phyloP scores from a whole-genome alignment of 352 stramenopile species.

The Thraustotheca clavata region DNA sequence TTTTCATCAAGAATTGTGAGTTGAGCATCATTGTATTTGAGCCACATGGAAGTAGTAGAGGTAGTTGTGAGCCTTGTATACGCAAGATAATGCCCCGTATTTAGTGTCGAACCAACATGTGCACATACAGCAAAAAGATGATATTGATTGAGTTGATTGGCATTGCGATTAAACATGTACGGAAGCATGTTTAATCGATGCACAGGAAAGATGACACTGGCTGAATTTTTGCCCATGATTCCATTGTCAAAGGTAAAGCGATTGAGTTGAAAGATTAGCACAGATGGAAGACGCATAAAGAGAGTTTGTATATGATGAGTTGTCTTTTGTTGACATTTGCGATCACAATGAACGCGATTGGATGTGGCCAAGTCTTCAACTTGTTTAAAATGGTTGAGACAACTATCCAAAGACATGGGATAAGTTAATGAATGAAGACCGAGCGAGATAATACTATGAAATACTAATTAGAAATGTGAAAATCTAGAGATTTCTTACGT shows the following conservation, averaged over 20 bases:
- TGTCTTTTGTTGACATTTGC: constrained; percentile 58
- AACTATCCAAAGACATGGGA: constrained; percentile 39
- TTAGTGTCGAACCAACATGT: constrained; percentile 49
- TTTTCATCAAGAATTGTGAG: constrained; percentile 40
- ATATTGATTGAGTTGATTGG: constrained; percentile 35
- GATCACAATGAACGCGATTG: constrained; percentile 64
- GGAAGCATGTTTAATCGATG: constrained; percentile 47
- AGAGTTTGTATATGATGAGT: constrained; percentile 59
- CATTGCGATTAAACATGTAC: constrained; percentile 54
- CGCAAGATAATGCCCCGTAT: constrained; percentile 68
- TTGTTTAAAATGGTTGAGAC: constrained; percentile 40
- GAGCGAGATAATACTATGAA: constrained; percentile 50
- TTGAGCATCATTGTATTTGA: constrained; percentile 62
- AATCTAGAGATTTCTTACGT: constrained; percentile 1
- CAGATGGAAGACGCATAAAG: constrained; percentile 41
- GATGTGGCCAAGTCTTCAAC: constrained; percentile 51
- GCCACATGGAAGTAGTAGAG: constrained; percentile 31
- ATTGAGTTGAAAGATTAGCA: constrained; percentile 59
- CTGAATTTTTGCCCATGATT: constrained; percentile 44
- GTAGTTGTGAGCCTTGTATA: constrained; percentile 30
- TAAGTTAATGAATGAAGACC: constrained; percentile 34
- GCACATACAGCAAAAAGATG: constrained; percentile 59
- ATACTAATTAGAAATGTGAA: background rate
- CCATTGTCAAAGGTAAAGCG: constrained; percentile 46
- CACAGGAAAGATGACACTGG: constrained; percentile 48